Evolutionary conservation across 2,329 filamentous ascomycete genomes (phyloP).

Genomic region (Fusarium longipes): DNA sequence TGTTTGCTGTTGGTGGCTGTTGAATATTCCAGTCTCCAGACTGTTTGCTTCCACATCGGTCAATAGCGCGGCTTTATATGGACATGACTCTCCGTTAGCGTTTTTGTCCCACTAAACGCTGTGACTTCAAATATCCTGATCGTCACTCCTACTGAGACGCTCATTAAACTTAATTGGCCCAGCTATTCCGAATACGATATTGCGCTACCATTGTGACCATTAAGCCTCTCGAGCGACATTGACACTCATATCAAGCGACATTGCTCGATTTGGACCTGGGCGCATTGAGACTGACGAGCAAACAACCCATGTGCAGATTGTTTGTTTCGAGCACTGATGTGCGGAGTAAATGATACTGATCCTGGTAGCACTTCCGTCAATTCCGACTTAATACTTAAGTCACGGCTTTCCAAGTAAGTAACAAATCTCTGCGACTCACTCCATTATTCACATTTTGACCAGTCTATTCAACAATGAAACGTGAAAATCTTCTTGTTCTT

Average conservation of each 20-base stretch:
- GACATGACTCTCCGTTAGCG: neutral
- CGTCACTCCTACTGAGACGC: neutral
- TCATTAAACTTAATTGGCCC: conserved; percentile 19
- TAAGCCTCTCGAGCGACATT: neutral
- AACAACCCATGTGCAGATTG: neutral
- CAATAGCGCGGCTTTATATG: neutral
- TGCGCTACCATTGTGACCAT: neutral
- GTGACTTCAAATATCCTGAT: neutral
- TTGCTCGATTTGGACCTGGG: neutral
- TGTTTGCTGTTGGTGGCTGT: neutral
- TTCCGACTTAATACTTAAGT: neutral
- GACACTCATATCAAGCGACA: neutral
- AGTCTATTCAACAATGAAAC: neutral
- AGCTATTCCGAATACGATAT: conserved; percentile 10
- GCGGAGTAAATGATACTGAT: too few relatives aligned
- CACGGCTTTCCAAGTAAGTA: neutral
- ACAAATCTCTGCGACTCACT: neutral
- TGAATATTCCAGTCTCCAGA: neutral
- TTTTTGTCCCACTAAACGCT: neutral
- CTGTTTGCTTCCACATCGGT: neutral
- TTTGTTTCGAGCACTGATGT: neutral
- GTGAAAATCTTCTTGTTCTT: neutral
- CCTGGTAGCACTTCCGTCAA: neutral
- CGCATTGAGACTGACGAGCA: neutral
- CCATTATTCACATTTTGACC: rapidly evolving